Conservation (phyloP, 345 rosid genomes). For the Boechera divaricarpa region DNA sequence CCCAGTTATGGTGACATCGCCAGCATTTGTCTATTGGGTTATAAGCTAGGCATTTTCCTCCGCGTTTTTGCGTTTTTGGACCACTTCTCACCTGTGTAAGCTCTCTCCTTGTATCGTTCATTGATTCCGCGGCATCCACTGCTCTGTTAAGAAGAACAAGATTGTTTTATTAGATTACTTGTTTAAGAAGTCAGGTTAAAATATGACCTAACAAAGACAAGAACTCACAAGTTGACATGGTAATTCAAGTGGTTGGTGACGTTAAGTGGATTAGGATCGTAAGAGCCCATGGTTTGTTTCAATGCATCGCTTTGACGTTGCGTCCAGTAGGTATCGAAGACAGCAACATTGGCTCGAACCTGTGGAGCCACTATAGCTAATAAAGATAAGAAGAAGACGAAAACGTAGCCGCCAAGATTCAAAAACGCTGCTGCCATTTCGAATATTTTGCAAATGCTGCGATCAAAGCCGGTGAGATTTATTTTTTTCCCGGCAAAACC, state of each 20-base stretch:
- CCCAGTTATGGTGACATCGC: slow-evolving; percentile 63
- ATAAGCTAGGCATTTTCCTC: slow-evolving; percentile 52
- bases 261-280: slow-evolving; percentile 41
- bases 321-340: slow-evolving; percentile 39
- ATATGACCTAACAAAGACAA: slow-evolving; percentile 18
- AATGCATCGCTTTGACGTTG: slow-evolving; percentile 38
- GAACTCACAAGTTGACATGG: slow-evolving; percentile 40
- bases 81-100: slow-evolving; percentile 31
- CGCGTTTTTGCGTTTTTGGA: slow-evolving; percentile 20
- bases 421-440: slow-evolving; percentile 25
- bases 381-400: slow-evolving; percentile 21
- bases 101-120: slow-evolving; percentile 48
- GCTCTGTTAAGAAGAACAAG: slow-evolving; percentile 23
- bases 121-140: slow-evolving; percentile 27
- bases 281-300: slow-evolving; percentile 23
- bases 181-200: slow-evolving; percentile 16
- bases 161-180: slow-evolving; percentile 27
- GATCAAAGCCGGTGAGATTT: slow-evolving; percentile 9
- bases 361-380: slow-evolving; percentile 27
- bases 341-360: slow-evolving; percentile 28
- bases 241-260: slow-evolving; percentile 42
- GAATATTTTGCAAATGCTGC: neutral
- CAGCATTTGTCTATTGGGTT: slow-evolving; percentile 75
- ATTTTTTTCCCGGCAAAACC: slow-evolving; percentile 6
- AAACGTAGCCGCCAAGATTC: slow-evolving; percentile 20